Conservation (phyloP, 352 stramenopile genomes). For the Nothophytophthora sp. region DNA sequence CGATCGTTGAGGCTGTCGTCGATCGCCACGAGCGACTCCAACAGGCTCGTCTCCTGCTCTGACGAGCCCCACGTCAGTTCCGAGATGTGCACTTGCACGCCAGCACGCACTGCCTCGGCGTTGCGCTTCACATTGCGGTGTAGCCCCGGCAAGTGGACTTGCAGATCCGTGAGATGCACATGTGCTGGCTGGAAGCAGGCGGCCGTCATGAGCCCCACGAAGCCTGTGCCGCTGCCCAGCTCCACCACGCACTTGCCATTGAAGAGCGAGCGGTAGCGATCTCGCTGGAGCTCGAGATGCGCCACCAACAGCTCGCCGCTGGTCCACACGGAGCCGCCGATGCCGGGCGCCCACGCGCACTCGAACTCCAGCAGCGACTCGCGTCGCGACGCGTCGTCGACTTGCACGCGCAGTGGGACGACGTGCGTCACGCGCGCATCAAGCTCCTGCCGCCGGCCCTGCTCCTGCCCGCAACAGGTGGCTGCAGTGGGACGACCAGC, state of each 20-base stretch:
- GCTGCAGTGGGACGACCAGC: neutral
- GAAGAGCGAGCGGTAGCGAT: conserved; percentile 52
- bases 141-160: conserved; percentile 55
- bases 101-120: conserved; percentile 12
- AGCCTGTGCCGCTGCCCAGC: conserved; percentile 78
- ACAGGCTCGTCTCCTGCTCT: conserved; percentile 44
- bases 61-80: conserved; percentile 62
- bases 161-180: conserved; percentile 73
- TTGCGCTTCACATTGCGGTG: conserved; percentile 66
- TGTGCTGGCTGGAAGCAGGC: conserved; percentile 57
- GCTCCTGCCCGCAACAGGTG: conserved; percentile 8
- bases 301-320: conserved; percentile 73
- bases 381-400: conserved; percentile 26
- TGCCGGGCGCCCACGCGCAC: conserved; percentile 82
- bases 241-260: conserved; percentile 67
- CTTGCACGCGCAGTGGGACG: conserved; percentile 46
- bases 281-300: conserved; percentile 56
- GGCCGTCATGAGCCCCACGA: conserved; percentile 67
- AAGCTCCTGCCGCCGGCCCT: conserved; percentile 6
- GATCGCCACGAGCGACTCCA: conserved; percentile 30
- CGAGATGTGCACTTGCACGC: conserved; percentile 48
- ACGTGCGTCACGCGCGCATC: conserved; percentile 26
- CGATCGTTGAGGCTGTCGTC: neutral
- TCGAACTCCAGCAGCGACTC: conserved; percentile 53
- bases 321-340: conserved; percentile 84